These are phyloP conservation scores for Inonotus obliquus DNA, from an alignment of 1,284 basidiomycete genomes.

Conservation along the genomic window DNA sequence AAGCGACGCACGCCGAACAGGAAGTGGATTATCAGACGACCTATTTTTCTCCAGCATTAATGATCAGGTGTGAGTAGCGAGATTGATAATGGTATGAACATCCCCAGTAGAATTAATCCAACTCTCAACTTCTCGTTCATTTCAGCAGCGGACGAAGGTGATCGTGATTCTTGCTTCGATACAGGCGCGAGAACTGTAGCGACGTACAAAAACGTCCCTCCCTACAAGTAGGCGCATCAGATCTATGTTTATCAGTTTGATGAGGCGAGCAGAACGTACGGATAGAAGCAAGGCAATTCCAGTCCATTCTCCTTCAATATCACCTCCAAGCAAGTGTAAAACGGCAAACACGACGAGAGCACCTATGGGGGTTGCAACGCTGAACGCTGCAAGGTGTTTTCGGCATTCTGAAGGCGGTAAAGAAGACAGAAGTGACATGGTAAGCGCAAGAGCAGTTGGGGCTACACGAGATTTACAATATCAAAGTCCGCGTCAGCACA, in stretches of 20 bases:
- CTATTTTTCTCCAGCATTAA: slow-evolving; percentile 17
- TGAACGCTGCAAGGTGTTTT: slow-evolving; percentile 74
- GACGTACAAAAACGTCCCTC: slow-evolving; percentile 92
- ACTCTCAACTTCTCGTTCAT: slow-evolving; percentile 47
- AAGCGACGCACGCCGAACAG: not conserved
- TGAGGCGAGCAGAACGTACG: slow-evolving; percentile 37
- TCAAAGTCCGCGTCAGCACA: not conserved
- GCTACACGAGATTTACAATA: slow-evolving; percentile 39
- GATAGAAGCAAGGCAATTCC: slow-evolving; percentile 78
- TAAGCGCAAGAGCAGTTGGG: slow-evolving; percentile 81
- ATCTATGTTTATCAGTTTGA: not conserved
- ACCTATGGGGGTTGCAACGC: slow-evolving; percentile 72
- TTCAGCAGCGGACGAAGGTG: slow-evolving; percentile 26
- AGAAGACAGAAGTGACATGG: slow-evolving; percentile 72
- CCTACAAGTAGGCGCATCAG: slow-evolving; percentile 43
- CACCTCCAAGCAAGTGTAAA: slow-evolving; percentile 52
- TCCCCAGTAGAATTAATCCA: slow-evolving; percentile 57
- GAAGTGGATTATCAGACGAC: not conserved
- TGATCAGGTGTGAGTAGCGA: slow-evolving; percentile 46
- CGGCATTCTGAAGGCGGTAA: slow-evolving; percentile 65
- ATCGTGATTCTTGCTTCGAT: slow-evolving; percentile 36
- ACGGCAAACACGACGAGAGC: slow-evolving; percentile 67
- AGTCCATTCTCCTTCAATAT: slow-evolving; percentile 50
- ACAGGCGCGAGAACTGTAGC: slow-evolving; percentile 84
- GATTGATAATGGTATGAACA: slow-evolving; percentile 62